phyloP scores from a whole-genome alignment of 148 eudicot species.

The Linanthus parryae region DNA sequence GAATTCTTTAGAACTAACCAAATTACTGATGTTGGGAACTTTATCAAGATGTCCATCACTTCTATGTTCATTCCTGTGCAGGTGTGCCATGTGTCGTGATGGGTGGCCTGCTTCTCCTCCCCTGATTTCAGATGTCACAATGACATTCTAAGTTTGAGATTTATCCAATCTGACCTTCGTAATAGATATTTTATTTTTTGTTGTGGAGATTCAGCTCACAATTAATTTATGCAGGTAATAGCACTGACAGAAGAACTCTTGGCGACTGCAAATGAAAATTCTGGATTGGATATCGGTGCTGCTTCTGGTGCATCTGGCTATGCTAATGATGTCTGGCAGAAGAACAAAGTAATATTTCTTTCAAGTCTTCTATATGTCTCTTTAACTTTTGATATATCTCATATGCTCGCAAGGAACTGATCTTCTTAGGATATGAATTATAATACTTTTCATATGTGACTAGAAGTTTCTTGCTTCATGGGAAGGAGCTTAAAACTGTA shows the following conservation, averaged over 20 bases:
- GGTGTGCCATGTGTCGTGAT: constrained; percentile 77
- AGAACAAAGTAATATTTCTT: no score
- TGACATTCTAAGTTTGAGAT: constrained; percentile 50
- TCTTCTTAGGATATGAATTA: no score
- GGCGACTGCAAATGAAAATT: constrained; percentile 70
- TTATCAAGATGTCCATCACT: constrained; percentile 79
- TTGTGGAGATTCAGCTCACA: constrained; percentile 14
- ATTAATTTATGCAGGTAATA: constrained; percentile 63
- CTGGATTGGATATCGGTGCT: constrained; percentile 34
- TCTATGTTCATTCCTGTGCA: constrained; percentile 82
- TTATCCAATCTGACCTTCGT: constrained; percentile 17
- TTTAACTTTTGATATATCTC: no score
- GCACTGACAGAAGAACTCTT: constrained; percentile 88
- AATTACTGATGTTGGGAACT: constrained; percentile 20
- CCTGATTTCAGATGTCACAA: constrained; percentile 72
- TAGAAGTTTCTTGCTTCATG: no score
- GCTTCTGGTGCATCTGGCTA: constrained; percentile 40
- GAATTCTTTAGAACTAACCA: constrained; percentile 11
- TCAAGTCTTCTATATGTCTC: no score
- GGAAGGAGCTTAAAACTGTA: no score
- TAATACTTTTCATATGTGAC: no score
- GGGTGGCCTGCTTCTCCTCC: constrained; percentile 51
- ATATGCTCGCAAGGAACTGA: no score
- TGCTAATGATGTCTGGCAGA: not conserved
- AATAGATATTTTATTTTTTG: not conserved